A percentile compares a stretch with the other conserved stretches of the same genome.
phyloP scores from a whole-genome alignment of 2,329 filamentous ascomycete genomes.

The Lasiodiplodia hormozganensis region DNA sequence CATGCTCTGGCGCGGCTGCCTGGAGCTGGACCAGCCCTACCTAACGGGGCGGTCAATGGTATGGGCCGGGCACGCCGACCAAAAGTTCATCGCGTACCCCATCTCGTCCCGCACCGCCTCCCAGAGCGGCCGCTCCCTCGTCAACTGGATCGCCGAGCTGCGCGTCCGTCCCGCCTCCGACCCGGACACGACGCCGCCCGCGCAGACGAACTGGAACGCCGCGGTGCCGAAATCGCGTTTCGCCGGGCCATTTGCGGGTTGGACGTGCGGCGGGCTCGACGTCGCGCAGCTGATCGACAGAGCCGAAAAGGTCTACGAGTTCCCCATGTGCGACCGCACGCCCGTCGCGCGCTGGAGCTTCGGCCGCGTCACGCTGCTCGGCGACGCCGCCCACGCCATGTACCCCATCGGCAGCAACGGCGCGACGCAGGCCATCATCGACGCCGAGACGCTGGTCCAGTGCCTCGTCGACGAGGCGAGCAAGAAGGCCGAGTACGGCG shows the following conservation, averaged over 20 bases:
- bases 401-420: constrained; percentile 47
- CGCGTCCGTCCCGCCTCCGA: constrained; percentile 52
- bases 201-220: constrained; percentile 51
- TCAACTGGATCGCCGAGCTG: constrained; percentile 58
- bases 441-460: constrained; percentile 49
- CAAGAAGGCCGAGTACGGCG: too few species aligned
- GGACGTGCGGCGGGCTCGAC: constrained; percentile 52
- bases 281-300: constrained; percentile 52
- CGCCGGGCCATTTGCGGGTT: constrained; percentile 48
- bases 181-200: constrained; percentile 52
- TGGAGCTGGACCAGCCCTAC: constrained; percentile 47
- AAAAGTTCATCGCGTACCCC: constrained; percentile 58
- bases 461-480: constrained; percentile 38
- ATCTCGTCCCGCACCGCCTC: constrained; percentile 43
- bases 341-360: constrained; percentile 49
- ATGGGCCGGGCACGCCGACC: constrained; percentile 56
- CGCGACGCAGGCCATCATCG: constrained; percentile 38
- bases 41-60: constrained; percentile 54
- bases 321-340: constrained; percentile 56
- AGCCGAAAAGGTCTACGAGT: constrained; percentile 54
- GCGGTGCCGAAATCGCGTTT: constrained; percentile 51
- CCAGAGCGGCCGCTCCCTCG: constrained; percentile 46
- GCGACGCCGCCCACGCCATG: constrained; percentile 52
- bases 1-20: constrained; percentile 56
- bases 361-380: constrained; percentile 49